Conservation (phyloP, 345 rosid species). For the Hirschfeldia incana region DNA sequence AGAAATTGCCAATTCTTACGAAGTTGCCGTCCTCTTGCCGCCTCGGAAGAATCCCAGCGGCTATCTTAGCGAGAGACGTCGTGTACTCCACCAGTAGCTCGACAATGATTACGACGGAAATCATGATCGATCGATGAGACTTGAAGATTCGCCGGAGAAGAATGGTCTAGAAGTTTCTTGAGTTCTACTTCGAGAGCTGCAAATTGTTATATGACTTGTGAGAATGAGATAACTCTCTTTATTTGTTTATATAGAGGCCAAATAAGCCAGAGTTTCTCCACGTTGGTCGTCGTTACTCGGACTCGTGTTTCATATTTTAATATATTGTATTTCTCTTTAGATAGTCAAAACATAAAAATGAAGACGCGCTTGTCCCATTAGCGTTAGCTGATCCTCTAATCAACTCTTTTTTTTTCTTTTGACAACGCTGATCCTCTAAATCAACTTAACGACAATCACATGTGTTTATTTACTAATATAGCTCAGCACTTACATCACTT, state of each 20-base stretch:
- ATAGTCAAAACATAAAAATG: background rate
- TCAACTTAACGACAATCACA: background rate
- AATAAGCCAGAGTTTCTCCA: background rate
- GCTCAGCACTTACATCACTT: background rate
- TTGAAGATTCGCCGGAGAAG: background rate
- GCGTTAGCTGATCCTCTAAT: background rate
- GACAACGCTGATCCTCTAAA: no score
- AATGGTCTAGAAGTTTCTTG: background rate
- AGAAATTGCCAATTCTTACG: constrained; percentile 20
- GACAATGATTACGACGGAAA: constrained; percentile 43
- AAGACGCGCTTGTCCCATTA: constrained; percentile 25
- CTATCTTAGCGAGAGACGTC: constrained; percentile 46
- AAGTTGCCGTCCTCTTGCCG: constrained; percentile 3
- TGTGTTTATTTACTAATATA: constrained; percentile 1
- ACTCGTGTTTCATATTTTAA: constrained; percentile 33
- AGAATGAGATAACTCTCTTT: background rate
- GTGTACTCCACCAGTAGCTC: constrained; percentile 57
- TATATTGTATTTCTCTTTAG: background rate
- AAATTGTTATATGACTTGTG: constrained; percentile 10
- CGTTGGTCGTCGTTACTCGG: constrained; percentile 15
- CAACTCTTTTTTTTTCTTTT: no score
- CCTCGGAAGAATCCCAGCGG: constrained; percentile 38
- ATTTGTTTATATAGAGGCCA: background rate
- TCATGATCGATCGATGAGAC: constrained; percentile 38
- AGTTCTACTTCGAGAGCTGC: background rate